phyloP scores from a whole-genome alignment of 2,329 filamentous ascomycete genomes.

The Exophiala phaeomuriformis region DNA sequence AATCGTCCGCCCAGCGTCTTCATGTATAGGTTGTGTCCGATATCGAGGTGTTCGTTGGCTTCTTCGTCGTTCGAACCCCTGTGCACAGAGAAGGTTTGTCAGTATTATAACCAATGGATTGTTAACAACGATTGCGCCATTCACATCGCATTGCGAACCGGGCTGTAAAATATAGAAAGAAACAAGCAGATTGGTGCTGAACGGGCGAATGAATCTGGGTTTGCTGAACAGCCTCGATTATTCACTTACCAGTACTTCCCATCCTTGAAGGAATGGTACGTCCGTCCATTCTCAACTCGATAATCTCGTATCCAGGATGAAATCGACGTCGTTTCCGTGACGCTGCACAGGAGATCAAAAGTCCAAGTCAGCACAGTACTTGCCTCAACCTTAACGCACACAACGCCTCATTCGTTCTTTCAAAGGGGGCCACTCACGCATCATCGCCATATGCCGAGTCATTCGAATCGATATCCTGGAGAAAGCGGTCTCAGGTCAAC shows the following conservation, averaged over 20 bases:
- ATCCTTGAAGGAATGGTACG: slow-evolving; percentile 22
- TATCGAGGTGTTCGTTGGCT: slow-evolving; percentile 35
- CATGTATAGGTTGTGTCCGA: slow-evolving; percentile 25
- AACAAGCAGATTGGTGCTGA: no score
- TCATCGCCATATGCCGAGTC: slow-evolving; percentile 21
- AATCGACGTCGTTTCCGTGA: slow-evolving; percentile 18
- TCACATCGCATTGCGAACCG: background rate
- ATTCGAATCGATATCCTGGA: slow-evolving; percentile 9
- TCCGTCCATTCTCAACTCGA: slow-evolving; percentile 22
- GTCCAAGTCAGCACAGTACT: background rate
- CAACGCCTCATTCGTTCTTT: no score
- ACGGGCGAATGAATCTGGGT: no score
- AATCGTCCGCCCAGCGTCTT: slow-evolving; percentile 33
- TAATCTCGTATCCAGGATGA: slow-evolving; percentile 20
- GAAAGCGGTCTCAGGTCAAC: background rate
- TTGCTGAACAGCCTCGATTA: no score
- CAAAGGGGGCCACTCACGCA: slow-evolving; percentile 3
- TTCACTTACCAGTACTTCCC: slow-evolving; percentile 22
- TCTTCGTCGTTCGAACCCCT: slow-evolving; percentile 37
- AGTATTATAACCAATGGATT: background rate
- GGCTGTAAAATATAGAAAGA: no score
- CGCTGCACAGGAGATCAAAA: background rate
- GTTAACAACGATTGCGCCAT: background rate
- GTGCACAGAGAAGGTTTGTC: background rate
- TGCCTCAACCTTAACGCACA: no score